These are phyloP conservation scores for Cercospora zeina DNA, from an alignment of 2,329 filamentous ascomycete genomes.

Conservation along the genomic window DNA sequence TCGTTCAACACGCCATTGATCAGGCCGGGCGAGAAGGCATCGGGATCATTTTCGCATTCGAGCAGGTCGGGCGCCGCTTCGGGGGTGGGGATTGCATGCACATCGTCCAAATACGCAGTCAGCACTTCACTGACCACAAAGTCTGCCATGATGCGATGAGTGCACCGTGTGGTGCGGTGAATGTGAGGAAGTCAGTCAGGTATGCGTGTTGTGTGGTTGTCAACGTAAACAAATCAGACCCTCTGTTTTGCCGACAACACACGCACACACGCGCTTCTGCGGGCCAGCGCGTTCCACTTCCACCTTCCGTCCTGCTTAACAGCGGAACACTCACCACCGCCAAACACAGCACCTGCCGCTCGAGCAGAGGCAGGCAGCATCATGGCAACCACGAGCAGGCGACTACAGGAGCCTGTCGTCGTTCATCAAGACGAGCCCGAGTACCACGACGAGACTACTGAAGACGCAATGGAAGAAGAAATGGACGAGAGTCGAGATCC, in stretches of 20 bases:
- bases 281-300: background rate
- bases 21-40: conserved; percentile 73
- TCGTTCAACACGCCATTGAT: conserved; percentile 86
- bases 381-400: conserved; percentile 28
- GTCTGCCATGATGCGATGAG: conserved; percentile 60
- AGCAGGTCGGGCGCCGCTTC: conserved; percentile 81
- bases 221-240: conserved; percentile 11
- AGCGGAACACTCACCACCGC: background rate
- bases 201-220: conserved; percentile 8
- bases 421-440: conserved; percentile 30
- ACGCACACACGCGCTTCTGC: conserved; percentile 1
- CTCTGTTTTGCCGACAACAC: conserved; percentile 9
- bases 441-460: conserved; percentile 33
- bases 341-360: background rate
- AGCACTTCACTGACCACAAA: conserved; percentile 97
- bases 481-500: conserved; percentile 53
- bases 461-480: conserved; percentile 44
- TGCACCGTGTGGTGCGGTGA: conserved; percentile 12
- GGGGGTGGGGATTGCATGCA: conserved; percentile 74
- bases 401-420: conserved; percentile 27
- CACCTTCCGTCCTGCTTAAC: conserved; percentile 1
- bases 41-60: conserved; percentile 90
- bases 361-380: conserved; percentile 23
- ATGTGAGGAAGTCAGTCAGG: background rate
- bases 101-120: conserved; percentile 95